A percentile compares a stretch with the other conserved stretches of the same genome.
These are phyloP conservation scores for Backusella sp. DNA, from an alignment of 192 early-diverging fungal species.

Conservation along the genomic window DNA sequence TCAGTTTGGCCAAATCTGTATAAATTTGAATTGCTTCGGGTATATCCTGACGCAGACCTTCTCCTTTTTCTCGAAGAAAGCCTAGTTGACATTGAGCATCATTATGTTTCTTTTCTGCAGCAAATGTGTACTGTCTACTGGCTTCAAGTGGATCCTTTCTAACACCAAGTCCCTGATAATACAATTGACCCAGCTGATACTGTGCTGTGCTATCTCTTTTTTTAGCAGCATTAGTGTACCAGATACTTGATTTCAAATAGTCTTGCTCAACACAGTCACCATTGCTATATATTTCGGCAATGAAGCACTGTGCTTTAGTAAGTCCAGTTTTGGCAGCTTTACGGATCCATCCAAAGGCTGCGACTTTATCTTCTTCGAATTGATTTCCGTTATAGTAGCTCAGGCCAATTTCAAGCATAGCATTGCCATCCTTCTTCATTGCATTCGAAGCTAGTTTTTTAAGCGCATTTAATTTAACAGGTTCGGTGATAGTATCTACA, in stretches of 20 bases:
- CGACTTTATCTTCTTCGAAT: background rate
- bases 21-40: background rate
- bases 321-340: background rate
- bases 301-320: background rate
- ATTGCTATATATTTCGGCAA: background rate
- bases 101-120: too few species aligned
- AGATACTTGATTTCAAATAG: background rate
- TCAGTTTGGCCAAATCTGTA: background rate
- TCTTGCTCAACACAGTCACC: background rate
- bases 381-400: background rate
- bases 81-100: background rate
- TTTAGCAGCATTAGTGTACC: background rate
- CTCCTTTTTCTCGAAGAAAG: background rate
- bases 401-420: background rate
- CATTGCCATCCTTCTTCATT: background rate
- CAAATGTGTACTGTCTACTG: background rate
- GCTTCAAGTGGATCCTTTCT: background rate
- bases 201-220: background rate
- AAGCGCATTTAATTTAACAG: background rate
- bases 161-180: background rate
- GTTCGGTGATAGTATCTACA: background rate
- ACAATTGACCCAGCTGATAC: background rate
- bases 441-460: background rate
- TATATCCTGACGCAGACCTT: background rate
- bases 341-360: background rate